These are phyloP conservation scores for Apiospora saccharicola DNA, from an alignment of 2,329 filamentous ascomycete genomes.

Conservation along the genomic window DNA sequence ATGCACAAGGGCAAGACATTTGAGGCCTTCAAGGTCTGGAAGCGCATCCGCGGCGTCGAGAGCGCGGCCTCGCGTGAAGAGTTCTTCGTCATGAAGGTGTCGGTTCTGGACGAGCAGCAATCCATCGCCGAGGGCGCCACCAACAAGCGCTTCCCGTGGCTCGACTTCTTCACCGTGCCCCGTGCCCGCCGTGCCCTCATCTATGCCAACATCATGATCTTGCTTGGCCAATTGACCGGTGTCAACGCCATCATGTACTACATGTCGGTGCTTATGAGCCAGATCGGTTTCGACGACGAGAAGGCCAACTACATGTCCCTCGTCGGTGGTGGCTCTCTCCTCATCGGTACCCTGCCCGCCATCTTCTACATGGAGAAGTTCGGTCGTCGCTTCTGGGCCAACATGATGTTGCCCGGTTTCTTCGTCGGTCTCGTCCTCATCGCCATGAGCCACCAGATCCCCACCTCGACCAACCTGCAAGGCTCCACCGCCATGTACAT, in stretches of 20 bases:
- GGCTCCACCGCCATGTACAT: slow-evolving; percentile 69
- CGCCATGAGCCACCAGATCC: slow-evolving; percentile 67
- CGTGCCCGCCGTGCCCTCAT: slow-evolving; percentile 71
- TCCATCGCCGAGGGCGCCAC: slow-evolving; percentile 57
- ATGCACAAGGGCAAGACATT: slow-evolving; percentile 70
- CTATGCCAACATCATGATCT: slow-evolving; percentile 75
- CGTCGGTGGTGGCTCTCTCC: slow-evolving; percentile 72
- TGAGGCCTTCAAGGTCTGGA: slow-evolving; percentile 74
- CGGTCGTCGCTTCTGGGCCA: slow-evolving; percentile 78
- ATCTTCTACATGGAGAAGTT: slow-evolving; percentile 76
- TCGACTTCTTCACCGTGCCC: slow-evolving; percentile 76
- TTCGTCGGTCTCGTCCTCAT: slow-evolving; percentile 74
- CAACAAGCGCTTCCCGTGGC: slow-evolving; percentile 69
- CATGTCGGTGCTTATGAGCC: slow-evolving; percentile 71
- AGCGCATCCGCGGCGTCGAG: slow-evolving; percentile 70
- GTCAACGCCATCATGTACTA: slow-evolving; percentile 78
- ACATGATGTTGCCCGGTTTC: slow-evolving; percentile 74
- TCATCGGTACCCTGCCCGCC: slow-evolving; percentile 73
- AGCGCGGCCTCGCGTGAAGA: slow-evolving; percentile 68
- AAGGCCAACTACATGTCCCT: slow-evolving; percentile 77
- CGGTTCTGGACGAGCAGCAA: slow-evolving; percentile 64
- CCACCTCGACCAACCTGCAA: slow-evolving; percentile 51
- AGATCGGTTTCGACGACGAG: slow-evolving; percentile 70
- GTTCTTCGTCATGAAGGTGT: slow-evolving; percentile 75
- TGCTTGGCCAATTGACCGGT: slow-evolving; percentile 74